phyloP scores from a whole-genome alignment of 2,329 filamentous ascomycete species.

The Talaromyces sp. region DNA sequence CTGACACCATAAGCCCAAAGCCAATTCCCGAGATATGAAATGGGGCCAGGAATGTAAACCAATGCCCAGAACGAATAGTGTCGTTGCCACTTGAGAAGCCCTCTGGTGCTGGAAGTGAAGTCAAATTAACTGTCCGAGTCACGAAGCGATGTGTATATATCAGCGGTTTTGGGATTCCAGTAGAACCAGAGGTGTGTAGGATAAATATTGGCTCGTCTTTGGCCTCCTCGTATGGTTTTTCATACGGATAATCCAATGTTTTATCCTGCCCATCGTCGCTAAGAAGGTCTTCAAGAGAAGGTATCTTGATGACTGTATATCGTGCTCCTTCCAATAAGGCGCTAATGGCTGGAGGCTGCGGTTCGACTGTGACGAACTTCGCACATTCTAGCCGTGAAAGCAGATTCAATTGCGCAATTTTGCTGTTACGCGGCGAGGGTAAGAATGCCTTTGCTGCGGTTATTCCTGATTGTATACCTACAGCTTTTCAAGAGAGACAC shows the following conservation, averaged over 20 bases:
- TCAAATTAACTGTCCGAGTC: slow-evolving; percentile 11
- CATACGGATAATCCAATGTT: slow-evolving; percentile 29
- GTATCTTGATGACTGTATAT: not conserved
- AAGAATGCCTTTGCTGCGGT: not conserved
- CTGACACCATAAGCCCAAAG: slow-evolving; percentile 13
- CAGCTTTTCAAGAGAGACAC: not conserved
- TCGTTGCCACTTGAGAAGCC: slow-evolving; percentile 11
- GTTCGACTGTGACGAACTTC: slow-evolving; percentile 11
- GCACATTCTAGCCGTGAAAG: slow-evolving; percentile 1
- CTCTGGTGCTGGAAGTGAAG: slow-evolving; percentile 1
- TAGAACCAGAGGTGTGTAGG: slow-evolving; percentile 15
- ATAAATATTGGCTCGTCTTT: slow-evolving; percentile 29
- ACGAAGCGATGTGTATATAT: slow-evolving; percentile 12
- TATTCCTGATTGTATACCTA: not conserved
- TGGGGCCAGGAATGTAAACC: slow-evolving; percentile 14
- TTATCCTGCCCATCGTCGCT: not conserved
- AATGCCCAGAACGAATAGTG: slow-evolving; percentile 7
- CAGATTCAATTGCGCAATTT: slow-evolving; percentile 2
- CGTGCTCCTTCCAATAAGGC: not conserved
- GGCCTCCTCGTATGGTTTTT: slow-evolving; percentile 37
- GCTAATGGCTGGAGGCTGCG: slow-evolving; percentile 3
- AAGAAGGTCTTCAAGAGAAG: not conserved
- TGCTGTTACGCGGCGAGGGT: slow-evolving; percentile 13
- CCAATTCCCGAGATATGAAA: slow-evolving; percentile 17
- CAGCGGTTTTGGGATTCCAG: slow-evolving; percentile 10